These are phyloP conservation scores for Neoarthrinium moseri DNA, from an alignment of 2,329 filamentous ascomycete species.

Conservation along the genomic window DNA sequence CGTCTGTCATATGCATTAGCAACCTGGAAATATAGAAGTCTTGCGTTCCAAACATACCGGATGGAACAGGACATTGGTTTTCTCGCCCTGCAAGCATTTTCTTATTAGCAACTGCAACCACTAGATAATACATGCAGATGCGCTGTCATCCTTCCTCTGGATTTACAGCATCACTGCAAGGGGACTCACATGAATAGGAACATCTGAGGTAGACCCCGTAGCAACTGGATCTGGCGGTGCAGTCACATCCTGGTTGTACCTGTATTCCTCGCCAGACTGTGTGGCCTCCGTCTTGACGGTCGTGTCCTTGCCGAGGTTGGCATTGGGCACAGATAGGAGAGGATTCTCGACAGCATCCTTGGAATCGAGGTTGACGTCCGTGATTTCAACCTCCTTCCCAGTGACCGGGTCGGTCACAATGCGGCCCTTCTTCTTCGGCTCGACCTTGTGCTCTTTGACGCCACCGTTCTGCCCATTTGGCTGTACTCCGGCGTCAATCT, in stretches of 20 bases:
- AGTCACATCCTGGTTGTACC: constrained; percentile 81
- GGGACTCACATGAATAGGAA: constrained; percentile 73
- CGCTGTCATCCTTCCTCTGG: not conserved
- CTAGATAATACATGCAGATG: not conserved
- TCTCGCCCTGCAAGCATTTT: constrained; percentile 62
- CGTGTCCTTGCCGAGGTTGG: constrained; percentile 76
- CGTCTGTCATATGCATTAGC: constrained; percentile 42
- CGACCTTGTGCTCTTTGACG: constrained; percentile 41
- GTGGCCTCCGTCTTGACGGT: constrained; percentile 68
- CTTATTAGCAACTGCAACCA: not conserved
- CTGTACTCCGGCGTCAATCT: constrained; percentile 61
- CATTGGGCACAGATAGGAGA: constrained; percentile 81
- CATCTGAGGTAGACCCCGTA: constrained; percentile 81
- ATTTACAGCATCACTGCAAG: too few species aligned
- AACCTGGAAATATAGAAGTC: not conserved
- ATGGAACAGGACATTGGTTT: constrained; percentile 94
- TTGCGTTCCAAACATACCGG: constrained; percentile 42
- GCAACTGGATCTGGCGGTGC: constrained; percentile 86
- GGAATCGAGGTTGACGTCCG: constrained; percentile 71
- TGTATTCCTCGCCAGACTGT: constrained; percentile 79
- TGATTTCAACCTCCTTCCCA: constrained; percentile 80
- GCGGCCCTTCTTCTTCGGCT: constrained; percentile 46
- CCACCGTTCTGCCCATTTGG: constrained; percentile 29
- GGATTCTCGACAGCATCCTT: constrained; percentile 72
- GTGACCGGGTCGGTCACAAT: constrained; percentile 85